Conservation (phyloP, 2,329 filamentous ascomycete genomes). For the Ascochyta koolunga region DNA sequence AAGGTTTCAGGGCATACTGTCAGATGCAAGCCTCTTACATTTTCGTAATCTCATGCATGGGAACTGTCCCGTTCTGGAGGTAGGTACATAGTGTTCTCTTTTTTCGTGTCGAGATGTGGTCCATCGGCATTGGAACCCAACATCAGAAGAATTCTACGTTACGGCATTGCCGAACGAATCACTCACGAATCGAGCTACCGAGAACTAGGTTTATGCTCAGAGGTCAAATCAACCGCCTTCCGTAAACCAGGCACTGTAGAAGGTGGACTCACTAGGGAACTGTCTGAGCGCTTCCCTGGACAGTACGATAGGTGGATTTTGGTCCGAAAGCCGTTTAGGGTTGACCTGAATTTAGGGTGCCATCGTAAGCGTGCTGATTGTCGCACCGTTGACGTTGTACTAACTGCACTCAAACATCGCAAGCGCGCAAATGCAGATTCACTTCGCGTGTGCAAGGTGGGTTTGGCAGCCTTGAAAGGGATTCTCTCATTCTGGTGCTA, state of each 20-base stretch:
- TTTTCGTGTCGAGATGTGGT: not conserved
- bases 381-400: slow-evolving; percentile 1
- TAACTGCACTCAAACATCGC: not conserved
- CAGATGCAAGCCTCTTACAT: not conserved
- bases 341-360: not conserved
- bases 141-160: no score
- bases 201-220: not conserved
- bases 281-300: not conserved
- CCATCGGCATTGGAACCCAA: not conserved
- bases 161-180: not conserved
- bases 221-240: not conserved
- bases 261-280: not conserved
- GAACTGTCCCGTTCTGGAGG: not conserved
- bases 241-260: not conserved
- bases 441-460: not conserved
- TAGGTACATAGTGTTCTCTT: not conserved
- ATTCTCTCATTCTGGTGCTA: not conserved
- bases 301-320: not conserved
- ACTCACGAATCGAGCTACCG: not conserved
- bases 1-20: not conserved
- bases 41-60: not conserved
- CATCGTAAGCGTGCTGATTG: not conserved
- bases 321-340: not conserved
- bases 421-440: not conserved
- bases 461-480: not conserved